Conservation (phyloP, 345 rosid genomes). For the Pistacia atlantica region DNA sequence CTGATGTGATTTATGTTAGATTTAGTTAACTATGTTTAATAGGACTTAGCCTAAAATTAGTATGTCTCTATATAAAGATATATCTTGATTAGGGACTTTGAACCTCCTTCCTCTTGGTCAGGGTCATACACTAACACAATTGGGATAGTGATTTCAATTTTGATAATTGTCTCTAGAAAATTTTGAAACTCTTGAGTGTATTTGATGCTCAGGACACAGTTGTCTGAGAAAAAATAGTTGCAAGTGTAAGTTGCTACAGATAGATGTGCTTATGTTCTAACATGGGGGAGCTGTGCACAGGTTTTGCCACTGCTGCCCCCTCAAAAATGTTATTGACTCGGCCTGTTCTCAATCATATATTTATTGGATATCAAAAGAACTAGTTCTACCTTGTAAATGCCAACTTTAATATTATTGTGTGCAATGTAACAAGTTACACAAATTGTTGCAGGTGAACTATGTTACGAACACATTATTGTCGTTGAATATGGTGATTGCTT, state of each 20-base stretch:
- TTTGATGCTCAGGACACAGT: background rate
- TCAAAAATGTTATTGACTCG: no score
- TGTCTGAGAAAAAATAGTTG: background rate
- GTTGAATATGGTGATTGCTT: slow-evolving; percentile 81
- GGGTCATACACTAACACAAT: background rate
- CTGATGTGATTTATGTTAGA: no score
- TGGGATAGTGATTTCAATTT: background rate
- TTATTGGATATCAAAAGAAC: background rate
- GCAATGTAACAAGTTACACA: slow-evolving; percentile 1
- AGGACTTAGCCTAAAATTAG: no score
- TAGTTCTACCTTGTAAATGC: background rate
- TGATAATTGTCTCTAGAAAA: background rate
- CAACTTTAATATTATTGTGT: background rate
- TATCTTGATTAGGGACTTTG: background rate
- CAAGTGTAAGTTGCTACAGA: background rate
- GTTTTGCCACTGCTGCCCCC: no score
- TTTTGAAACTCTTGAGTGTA: background rate
- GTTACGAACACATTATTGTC: slow-evolving; percentile 83
- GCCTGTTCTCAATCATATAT: background rate
- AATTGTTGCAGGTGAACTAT: slow-evolving; percentile 74
- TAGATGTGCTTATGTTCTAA: no score
- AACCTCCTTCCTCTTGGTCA: background rate
- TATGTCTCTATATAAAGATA: no score
- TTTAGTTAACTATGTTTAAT: no score
- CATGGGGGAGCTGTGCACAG: no score